Base-by-base conservation (phyloP, 2,329 filamentous ascomycete genomes). In the Neopestalotiopsis sp. region DNA sequence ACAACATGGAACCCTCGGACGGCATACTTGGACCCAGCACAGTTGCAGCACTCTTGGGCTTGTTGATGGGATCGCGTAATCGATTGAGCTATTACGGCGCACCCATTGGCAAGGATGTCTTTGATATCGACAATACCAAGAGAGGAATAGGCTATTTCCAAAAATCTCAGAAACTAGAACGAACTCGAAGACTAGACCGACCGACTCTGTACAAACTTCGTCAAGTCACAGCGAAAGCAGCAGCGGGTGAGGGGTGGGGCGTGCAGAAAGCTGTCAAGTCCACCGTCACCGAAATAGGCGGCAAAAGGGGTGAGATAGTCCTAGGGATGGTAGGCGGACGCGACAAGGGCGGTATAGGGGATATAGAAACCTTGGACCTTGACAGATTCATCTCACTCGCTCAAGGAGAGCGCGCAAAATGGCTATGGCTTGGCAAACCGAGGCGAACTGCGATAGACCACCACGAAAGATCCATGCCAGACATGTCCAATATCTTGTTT, bases 211-310 rank as follows among this genome's bases (percentile, higher is more conserved):
- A 95, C 68, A 90, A 89, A 68, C 84, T 99, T 59, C 95, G 97
- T 74, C 89, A 88, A 62, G 89, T 86, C n/a, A 98, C 95, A 13
- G 93, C 94, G 52, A 98, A 97, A 78, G 94, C 94, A 40, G 95
- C 94, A 2, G 92, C 92, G 65, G 92, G 94, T 42, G 94, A 98
- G 77, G 92, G 92, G 2, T 98, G 95, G 94, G 92, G 92, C 17
- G 93, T 97, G n/a, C 93, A 94, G 65, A 92, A 94, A 75, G 95
- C 95, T 20, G 94, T 99, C 75, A 98, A 98, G 78, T 97, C 94
- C 3, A 98, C 95, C 0, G 93, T 98, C 61, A 94, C 93, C 20
- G 96, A 98, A 80, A 89, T 99, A 52, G 94, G 94, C 73, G 95
- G 96, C 14, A 97, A 98, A 78, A 92, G 95, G 66, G 95, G 95